phyloP scores from a whole-genome alignment of 306 rosid genomes.

The Glycyrrhiza uralensis region DNA sequence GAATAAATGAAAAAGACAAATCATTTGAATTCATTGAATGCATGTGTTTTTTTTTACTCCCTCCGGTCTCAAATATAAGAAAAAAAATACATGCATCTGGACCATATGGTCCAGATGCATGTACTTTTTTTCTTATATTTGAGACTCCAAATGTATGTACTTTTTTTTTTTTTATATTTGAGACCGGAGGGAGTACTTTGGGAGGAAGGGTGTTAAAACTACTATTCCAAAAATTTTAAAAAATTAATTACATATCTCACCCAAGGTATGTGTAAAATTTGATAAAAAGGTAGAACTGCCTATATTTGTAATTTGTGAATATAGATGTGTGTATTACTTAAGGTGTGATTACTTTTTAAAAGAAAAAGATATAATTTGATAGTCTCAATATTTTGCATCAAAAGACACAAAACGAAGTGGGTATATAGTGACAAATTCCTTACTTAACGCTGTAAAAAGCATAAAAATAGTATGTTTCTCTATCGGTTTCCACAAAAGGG shows the following conservation, averaged over 20 bases:
- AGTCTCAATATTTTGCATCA: conserved; percentile 11
- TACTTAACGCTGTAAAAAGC: conserved; percentile 30
- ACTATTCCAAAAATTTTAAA: neutral
- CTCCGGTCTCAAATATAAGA: too few species aligned
- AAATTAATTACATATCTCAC: neutral
- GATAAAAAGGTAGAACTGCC: neutral
- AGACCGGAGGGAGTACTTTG: too few species aligned
- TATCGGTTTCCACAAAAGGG: conserved; percentile 8
- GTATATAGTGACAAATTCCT: conserved; percentile 21
- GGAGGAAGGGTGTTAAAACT: neutral
- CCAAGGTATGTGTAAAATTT: neutral
- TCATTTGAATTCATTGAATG: neutral
- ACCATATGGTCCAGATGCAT: too few species aligned
- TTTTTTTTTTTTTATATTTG: too few species aligned
- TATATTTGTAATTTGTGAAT: neutral
- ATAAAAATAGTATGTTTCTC: neutral
- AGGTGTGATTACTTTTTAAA: neutral
- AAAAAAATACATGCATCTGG: too few species aligned
- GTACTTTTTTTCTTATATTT: too few species aligned
- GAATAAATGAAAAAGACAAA: too few species aligned
- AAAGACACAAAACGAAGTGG: conserved; percentile 28
- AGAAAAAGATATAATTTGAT: neutral
- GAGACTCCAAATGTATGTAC: too few species aligned
- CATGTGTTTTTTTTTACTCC: neutral
- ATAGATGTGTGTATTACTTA: neutral